phyloP scores from a whole-genome alignment of 192 early-diverging fungal species.

The Glomus cerebriforme region DNA sequence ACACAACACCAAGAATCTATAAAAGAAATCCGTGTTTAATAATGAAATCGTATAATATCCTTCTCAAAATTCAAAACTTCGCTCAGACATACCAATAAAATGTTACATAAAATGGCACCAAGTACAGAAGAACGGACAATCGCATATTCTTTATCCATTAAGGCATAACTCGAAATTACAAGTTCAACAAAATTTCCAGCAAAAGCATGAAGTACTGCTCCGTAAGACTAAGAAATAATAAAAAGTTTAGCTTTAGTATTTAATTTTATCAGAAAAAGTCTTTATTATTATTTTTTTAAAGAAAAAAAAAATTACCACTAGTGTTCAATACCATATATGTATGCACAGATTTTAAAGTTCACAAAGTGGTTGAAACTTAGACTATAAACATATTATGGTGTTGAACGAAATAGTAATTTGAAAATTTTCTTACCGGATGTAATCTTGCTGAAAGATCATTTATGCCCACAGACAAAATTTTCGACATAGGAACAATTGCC shows the following conservation, averaged over 20 bases:
- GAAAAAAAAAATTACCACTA: no score
- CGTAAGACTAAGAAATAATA: slow-evolving; percentile 11
- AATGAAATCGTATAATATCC: no score
- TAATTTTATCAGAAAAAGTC: not conserved
- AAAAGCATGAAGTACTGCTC: slow-evolving; percentile 42
- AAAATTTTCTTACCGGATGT: slow-evolving; percentile 4
- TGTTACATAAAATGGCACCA: slow-evolving; percentile 90
- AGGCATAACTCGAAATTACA: slow-evolving; percentile 38
- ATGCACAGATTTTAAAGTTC: no score
- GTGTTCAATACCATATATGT: no score
- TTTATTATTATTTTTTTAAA: no score
- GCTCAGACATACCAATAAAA: slow-evolving; percentile 67
- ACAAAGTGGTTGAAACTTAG: no score
- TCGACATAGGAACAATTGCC: slow-evolving; percentile 30
- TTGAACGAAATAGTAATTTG: not conserved
- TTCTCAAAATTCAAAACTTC: no score
- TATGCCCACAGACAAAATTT: slow-evolving; percentile 25
- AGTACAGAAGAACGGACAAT: slow-evolving; percentile 63
- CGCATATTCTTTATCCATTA: slow-evolving; percentile 34
- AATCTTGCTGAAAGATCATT: slow-evolving; percentile 29
- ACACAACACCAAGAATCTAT: slow-evolving; percentile 70
- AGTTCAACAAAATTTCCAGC: slow-evolving; percentile 46
- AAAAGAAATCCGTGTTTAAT: not conserved
- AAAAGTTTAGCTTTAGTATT: not conserved
- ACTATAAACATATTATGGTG: no score